Conservation (phyloP, 164 flowering plant species). For the Macadamia integrifolia region DNA sequence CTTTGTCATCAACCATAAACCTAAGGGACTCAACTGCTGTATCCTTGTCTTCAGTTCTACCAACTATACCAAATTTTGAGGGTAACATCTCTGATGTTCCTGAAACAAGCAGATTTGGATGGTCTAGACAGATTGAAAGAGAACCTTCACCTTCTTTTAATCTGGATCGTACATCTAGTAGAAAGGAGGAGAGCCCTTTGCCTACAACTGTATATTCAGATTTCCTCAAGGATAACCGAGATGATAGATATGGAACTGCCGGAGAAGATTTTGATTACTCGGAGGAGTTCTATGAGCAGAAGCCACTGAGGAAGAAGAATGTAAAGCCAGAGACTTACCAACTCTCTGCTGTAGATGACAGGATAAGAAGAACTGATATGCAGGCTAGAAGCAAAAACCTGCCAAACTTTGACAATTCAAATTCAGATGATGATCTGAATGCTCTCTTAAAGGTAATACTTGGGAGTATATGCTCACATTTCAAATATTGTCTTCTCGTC, state of each 20-base stretch:
- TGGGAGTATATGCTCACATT: neutral
- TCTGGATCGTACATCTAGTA: slow-evolving; percentile 40
- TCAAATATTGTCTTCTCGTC: neutral
- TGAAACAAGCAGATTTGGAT: slow-evolving; percentile 43
- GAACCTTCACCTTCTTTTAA: slow-evolving; percentile 32
- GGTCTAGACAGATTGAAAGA: slow-evolving; percentile 44
- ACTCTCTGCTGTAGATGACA: slow-evolving; percentile 29
- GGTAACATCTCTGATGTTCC: slow-evolving; percentile 26
- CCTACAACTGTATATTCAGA: slow-evolving; percentile 25
- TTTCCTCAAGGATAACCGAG: slow-evolving; percentile 28
- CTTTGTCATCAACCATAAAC: slow-evolving; percentile 30
- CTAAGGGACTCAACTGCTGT: slow-evolving; percentile 49
- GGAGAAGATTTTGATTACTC: slow-evolving; percentile 38
- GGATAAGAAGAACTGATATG: slow-evolving; percentile 26
- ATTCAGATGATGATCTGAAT: slow-evolving; percentile 60
- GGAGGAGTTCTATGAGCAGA: slow-evolving; percentile 43
- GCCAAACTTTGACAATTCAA: slow-evolving; percentile 23
- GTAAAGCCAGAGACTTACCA: slow-evolving; percentile 25
- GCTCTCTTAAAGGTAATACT: slow-evolving; percentile 55
- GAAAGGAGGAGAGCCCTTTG: slow-evolving; percentile 35
- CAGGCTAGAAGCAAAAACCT: slow-evolving; percentile 35
- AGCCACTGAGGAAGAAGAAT: slow-evolving; percentile 34
- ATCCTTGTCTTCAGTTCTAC: slow-evolving; percentile 34
- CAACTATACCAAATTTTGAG: slow-evolving; percentile 28
- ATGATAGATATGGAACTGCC: slow-evolving; percentile 16